Conservation (phyloP, 192 early-diverging fungal species). For the Powellomyces hirtus region DNA sequence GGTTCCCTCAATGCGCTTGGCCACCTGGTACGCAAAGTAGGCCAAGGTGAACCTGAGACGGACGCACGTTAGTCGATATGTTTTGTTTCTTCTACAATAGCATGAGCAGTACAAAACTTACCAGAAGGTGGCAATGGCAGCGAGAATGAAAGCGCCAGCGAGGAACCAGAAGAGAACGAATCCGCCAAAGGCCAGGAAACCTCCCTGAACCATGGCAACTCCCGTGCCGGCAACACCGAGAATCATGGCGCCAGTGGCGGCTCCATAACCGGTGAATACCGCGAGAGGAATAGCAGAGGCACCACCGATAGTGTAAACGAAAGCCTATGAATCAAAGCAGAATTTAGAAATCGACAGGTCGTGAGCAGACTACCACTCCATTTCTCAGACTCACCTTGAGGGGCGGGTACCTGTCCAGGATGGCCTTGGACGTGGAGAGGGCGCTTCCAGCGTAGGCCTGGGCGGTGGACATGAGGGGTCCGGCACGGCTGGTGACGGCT, state of each 20-base stretch:
- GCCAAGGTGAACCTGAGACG: constrained; percentile 25
- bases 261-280: constrained; percentile 34
- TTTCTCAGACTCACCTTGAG: constrained; percentile 33
- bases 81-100: not conserved
- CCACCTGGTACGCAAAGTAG: constrained; percentile 42
- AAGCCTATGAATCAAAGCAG: constrained; percentile 20
- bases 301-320: constrained; percentile 35
- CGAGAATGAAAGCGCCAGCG: constrained; percentile 35
- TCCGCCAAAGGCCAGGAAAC: constrained; percentile 37
- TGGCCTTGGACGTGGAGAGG: constrained; percentile 18
- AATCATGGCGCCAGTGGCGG: constrained; percentile 21
- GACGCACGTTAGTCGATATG: not conserved
- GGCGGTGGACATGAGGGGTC: constrained; percentile 8
- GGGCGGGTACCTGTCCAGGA: constrained; percentile 41
- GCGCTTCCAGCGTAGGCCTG: constrained; percentile 15
- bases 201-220: constrained; percentile 40
- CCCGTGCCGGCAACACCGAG: constrained; percentile 38
- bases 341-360: not conserved
- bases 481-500: constrained; percentile 1
- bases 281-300: constrained; percentile 34
- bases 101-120: not conserved
- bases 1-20: constrained; percentile 30
- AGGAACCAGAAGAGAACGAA: constrained; percentile 42
- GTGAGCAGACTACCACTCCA: not conserved
- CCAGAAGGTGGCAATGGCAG: constrained; percentile 40